These are phyloP conservation scores for Luzula sylvatica DNA, from an alignment of 176 grass and related monocot species.

Conservation along the genomic window DNA sequence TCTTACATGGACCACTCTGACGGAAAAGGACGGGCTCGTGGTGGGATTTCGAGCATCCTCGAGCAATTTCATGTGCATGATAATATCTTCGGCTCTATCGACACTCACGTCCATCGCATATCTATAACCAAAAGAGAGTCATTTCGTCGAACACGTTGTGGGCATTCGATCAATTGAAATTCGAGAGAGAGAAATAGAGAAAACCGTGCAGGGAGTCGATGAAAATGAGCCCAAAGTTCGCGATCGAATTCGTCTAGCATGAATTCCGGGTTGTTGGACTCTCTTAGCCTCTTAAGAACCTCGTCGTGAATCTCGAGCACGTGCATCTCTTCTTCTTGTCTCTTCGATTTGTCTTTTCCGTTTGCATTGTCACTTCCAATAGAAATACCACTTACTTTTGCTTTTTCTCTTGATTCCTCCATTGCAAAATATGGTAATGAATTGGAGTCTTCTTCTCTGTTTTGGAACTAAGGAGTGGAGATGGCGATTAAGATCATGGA, in stretches of 20 bases:
- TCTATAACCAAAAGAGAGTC: background rate
- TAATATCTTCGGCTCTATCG: slow-evolving; percentile 42
- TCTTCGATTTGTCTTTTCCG: background rate
- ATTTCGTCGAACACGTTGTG: slow-evolving; percentile 1
- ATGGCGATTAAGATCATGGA: background rate
- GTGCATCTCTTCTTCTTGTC: background rate
- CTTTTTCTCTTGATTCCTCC: slow-evolving; percentile 12
- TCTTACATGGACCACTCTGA: slow-evolving; percentile 52
- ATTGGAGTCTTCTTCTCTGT: background rate
- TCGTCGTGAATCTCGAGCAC: slow-evolving; percentile 14
- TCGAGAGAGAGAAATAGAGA: too few species aligned
- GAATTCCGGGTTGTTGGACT: background rate
- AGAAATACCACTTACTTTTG: background rate
- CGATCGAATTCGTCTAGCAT: background rate
- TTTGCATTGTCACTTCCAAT: background rate
- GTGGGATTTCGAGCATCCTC: slow-evolving; percentile 41
- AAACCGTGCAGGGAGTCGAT: slow-evolving; percentile 23
- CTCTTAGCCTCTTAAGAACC: slow-evolving; percentile 19
- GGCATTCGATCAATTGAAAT: background rate
- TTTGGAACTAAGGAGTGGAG: background rate
- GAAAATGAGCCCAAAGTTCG: slow-evolving; percentile 25
- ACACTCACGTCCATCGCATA: slow-evolving; percentile 40
- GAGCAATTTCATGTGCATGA: slow-evolving; percentile 37
- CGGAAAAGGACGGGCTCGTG: slow-evolving; percentile 38
- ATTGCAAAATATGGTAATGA: background rate